These are phyloP conservation scores for Simplicillium aogashimaense DNA, from an alignment of 2,329 filamentous ascomycete genomes.

Conservation along the genomic window DNA sequence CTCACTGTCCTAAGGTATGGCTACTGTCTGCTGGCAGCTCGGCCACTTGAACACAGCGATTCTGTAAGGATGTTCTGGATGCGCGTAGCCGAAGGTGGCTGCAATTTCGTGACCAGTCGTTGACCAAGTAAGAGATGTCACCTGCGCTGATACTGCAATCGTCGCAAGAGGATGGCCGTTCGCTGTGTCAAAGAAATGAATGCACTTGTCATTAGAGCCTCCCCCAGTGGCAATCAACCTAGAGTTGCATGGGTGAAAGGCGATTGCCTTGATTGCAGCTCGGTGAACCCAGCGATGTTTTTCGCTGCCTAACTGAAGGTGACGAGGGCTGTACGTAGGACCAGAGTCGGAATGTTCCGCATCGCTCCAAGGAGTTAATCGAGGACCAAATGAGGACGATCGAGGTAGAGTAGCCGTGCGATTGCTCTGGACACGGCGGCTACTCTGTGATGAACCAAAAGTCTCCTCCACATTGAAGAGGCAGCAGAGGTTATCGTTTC, in stretches of 20 bases:
- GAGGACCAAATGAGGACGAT: too few species aligned
- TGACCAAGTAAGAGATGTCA: conserved; percentile 89
- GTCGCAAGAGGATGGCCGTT: conserved; percentile 79
- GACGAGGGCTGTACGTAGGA: conserved; percentile 26
- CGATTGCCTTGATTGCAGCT: conserved; percentile 91
- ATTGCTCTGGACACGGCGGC: conserved; percentile 1
- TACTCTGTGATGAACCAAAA: not conserved
- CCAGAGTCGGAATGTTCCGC: too few species aligned
- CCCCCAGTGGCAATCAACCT: conserved; percentile 83
- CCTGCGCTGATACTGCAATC: conserved; percentile 86
- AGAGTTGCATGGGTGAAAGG: conserved; percentile 90
- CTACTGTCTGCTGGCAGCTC: conserved; percentile 73
- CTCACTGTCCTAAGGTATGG: conserved; percentile 74
- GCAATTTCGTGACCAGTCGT: conserved; percentile 76
- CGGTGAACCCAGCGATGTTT: conserved; percentile 69
- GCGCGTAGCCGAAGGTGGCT: conserved; percentile 87
- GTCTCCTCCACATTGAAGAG: conserved; percentile 42
- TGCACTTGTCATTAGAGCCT: conserved; percentile 87
- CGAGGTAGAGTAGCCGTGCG: conserved; percentile 1
- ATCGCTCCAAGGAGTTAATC: too few species aligned
- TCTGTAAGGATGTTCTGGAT: conserved; percentile 79
- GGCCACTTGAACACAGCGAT: conserved; percentile 96
- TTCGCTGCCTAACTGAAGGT: conserved; percentile 45
- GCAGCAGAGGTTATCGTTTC: conserved; percentile 84
- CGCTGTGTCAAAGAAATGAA: conserved; percentile 86